Percentiles rank a stretch among this genome's conserved stretches.
Evolutionary conservation across 2,329 filamentous ascomycete species (phyloP).

Genomic region (Aspergillus caelatus): DNA sequence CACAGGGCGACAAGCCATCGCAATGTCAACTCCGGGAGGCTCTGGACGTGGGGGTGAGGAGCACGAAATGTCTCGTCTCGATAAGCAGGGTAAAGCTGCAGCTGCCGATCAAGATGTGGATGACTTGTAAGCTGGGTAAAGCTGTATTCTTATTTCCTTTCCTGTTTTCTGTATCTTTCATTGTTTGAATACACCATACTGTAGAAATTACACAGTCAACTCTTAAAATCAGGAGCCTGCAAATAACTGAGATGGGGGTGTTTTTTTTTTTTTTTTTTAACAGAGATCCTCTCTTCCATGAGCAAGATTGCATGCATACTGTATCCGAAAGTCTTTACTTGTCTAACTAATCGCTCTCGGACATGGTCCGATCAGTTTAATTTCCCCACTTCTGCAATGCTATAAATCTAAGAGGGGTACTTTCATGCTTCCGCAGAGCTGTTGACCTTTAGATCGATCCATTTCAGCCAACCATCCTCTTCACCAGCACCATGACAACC

Average conservation of each 20-base stretch:
- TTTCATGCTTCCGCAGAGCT: neutral
- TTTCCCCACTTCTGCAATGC: slow-evolving; percentile 8
- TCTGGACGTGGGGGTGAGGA: slow-evolving; percentile 51
- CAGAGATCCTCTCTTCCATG: neutral
- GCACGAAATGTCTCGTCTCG: slow-evolving; percentile 58
- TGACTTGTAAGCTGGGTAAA: slow-evolving; percentile 33
- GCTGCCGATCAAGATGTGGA: slow-evolving; percentile 33
- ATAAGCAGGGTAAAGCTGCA: slow-evolving; percentile 28
- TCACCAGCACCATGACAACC: slow-evolving; percentile 22
- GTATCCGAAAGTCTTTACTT: neutral
- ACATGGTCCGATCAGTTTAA: slow-evolving; percentile 14
- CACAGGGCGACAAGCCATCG: slow-evolving; percentile 78
- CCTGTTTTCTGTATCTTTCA: slow-evolving; percentile 5
- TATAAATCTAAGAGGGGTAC: neutral
- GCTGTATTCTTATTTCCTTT: slow-evolving; percentile 9
- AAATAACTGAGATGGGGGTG: neutral
- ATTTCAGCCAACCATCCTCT: neutral
- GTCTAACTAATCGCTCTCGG: neutral
- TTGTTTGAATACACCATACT: neutral
- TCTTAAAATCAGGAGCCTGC: neutral
- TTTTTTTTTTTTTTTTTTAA: neutral
- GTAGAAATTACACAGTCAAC: neutral
- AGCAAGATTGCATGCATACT: neutral
- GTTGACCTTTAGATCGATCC: neutral
- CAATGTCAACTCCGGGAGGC: slow-evolving; percentile 61